Evolutionary conservation across 768 basidiomycete species (phyloP).

Genomic region (Ephemerocybe angulata): DNA sequence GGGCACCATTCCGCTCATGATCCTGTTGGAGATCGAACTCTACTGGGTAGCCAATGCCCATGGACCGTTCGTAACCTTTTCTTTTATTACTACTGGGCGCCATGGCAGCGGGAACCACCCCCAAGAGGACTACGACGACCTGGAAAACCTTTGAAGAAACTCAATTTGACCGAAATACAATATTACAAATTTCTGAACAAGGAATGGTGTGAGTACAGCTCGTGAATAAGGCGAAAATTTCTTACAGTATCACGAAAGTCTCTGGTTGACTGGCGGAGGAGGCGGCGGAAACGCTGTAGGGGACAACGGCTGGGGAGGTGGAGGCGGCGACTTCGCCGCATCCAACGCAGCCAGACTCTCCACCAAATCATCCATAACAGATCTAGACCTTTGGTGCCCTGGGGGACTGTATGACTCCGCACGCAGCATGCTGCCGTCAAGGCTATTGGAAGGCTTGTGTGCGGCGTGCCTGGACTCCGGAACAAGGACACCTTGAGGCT

Average conservation of each 20-base stretch:
- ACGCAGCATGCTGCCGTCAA: not conserved
- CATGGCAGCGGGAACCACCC: too few relatives aligned
- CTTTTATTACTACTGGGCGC: too few relatives aligned
- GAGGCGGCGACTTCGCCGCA: not conserved
- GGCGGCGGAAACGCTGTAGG: slow-evolving; percentile 7
- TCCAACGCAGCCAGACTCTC: slow-evolving; percentile 74
- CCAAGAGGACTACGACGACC: too few relatives aligned
- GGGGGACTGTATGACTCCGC: not conserved
- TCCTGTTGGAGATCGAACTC: too few relatives aligned
- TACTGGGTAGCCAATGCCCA: too few relatives aligned
- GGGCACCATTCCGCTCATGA: too few relatives aligned
- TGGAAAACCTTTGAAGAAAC: too few relatives aligned
- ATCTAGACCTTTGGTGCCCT: slow-evolving; percentile 30
- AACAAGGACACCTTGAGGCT: slow-evolving; percentile 61
- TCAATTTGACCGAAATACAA: too few relatives aligned
- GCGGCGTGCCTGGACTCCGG: slow-evolving; percentile 24
- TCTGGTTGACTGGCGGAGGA: not conserved
- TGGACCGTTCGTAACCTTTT: too few relatives aligned
- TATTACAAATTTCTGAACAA: too few relatives aligned
- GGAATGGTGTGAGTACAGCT: too few relatives aligned
- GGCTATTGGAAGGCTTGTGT: slow-evolving; percentile 17
- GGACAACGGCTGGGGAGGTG: not conserved
- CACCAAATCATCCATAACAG: slow-evolving; percentile 82
- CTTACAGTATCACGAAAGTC: not conserved
- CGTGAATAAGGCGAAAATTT: too few relatives aligned